phyloP scores from a whole-genome alignment of 106 monocot genomes.

The Gastrodia elata region DNA sequence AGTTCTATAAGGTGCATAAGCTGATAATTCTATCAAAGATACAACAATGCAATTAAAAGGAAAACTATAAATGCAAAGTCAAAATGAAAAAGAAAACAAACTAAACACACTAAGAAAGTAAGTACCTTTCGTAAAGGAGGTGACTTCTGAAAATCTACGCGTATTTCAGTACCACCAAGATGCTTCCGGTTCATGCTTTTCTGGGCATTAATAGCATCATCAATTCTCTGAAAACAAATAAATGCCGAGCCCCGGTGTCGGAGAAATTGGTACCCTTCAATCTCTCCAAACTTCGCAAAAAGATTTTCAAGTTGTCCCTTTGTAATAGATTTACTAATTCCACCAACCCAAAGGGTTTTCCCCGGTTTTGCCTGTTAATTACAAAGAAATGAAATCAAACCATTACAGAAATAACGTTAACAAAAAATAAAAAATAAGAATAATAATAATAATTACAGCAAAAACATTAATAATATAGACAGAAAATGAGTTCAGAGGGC shows the following conservation, averaged over 20 bases:
- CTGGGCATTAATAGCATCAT: conserved; percentile 80
- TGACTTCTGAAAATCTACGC: conserved; percentile 78
- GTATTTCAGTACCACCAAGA: conserved; percentile 60
- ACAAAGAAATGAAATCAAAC: neutral
- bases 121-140: conserved; percentile 43
- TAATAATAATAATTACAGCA: no score
- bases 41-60: neutral
- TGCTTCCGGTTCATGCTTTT: conserved; percentile 71
- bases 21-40: neutral
- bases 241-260: conserved; percentile 71
- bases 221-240: conserved; percentile 52
- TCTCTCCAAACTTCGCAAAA: conserved; percentile 76
- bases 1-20: neutral
- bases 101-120: neutral
- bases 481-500: neutral
- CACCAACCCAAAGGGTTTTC: conserved; percentile 85
- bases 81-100: neutral
- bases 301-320: conserved; percentile 65
- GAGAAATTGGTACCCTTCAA: conserved; percentile 55
- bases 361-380: conserved; percentile 68
- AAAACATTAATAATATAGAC: no score
- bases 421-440: neutral
- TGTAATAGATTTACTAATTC: conserved; percentile 51
- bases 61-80: neutral
- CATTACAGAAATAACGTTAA: neutral